Evolutionary conservation across 1,284 basidiomycete genomes (phyloP).

Genomic region (Phellinidium pouzarii): DNA sequence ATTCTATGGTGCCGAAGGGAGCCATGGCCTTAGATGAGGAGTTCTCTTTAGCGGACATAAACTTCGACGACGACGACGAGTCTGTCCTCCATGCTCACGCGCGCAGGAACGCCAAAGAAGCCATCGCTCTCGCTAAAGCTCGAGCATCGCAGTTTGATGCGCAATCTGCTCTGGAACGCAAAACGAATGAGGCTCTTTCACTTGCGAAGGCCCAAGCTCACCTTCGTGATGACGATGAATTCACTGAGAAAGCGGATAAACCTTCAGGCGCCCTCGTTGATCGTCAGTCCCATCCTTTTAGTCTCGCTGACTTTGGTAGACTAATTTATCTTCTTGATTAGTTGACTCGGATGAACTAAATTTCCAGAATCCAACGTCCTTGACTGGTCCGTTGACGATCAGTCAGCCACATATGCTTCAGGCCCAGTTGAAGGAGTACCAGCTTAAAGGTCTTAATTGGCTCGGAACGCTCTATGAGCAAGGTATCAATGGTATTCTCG

Average conservation of each 20-base stretch:
- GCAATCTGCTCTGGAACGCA: conserved; percentile 72
- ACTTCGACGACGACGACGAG: conserved; percentile 95
- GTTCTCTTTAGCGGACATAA: conserved; percentile 65
- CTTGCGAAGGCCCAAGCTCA: conserved; percentile 62
- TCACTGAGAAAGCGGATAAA: conserved; percentile 26
- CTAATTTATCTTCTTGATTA: conserved; percentile 27
- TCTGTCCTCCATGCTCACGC: conserved; percentile 89
- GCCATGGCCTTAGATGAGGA: conserved; percentile 51
- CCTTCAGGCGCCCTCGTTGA: conserved; percentile 49
- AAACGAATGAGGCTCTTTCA: conserved; percentile 70
- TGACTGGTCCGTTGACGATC: conserved; percentile 81
- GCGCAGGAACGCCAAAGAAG: conserved; percentile 84
- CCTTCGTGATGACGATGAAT: conserved; percentile 42
- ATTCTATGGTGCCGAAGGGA: conserved; percentile 44
- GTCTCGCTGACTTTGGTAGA: conserved; percentile 7
- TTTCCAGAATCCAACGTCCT: conserved; percentile 97
- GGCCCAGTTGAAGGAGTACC: conserved; percentile 97
- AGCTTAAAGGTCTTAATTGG: conserved; percentile 98
- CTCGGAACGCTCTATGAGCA: conserved; percentile 97
- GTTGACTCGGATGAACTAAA: conserved; percentile 97
- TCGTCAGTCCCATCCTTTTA: conserved; percentile 38
- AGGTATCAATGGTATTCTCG: conserved; percentile 97
- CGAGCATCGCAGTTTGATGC: conserved; percentile 85
- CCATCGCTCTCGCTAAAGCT: conserved; percentile 74
- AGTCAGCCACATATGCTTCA: conserved; percentile 95